These are phyloP conservation scores for Vaccinium vitisidaea DNA, from an alignment of 148 eudicot genomes.

Conservation along the genomic window DNA sequence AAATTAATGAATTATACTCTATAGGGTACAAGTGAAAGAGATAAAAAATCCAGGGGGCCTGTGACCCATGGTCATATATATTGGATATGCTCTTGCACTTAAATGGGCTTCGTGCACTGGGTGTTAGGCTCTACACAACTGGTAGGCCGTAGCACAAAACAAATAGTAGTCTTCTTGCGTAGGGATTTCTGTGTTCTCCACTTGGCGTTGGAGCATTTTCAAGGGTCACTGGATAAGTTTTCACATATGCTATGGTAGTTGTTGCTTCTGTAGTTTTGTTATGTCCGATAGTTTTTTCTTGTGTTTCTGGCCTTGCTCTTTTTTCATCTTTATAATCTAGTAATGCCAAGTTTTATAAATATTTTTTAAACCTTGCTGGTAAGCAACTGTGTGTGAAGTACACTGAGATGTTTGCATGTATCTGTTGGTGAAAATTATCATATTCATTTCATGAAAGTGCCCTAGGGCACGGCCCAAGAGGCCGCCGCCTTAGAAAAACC, in stretches of 20 bases:
- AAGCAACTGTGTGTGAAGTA: no score
- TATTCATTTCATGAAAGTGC: neutral
- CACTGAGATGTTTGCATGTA: no score
- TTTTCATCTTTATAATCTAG: neutral
- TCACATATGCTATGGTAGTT: neutral
- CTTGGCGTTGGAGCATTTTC: neutral
- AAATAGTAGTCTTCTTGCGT: neutral
- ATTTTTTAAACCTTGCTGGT: neutral
- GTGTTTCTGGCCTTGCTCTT: neutral
- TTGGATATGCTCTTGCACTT: neutral
- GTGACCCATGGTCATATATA: neutral
- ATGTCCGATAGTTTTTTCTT: neutral
- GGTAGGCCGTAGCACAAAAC: no score
- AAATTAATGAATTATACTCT: no score
- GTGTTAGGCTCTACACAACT: neutral
- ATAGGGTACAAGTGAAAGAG: neutral
- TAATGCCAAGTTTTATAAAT: neutral
- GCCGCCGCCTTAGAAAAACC: no score
- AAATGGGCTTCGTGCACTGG: neutral
- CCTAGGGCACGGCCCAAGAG: no score
- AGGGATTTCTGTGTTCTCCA: neutral
- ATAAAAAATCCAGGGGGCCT: neutral
- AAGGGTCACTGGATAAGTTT: neutral
- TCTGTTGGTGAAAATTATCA: neutral
- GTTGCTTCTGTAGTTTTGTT: neutral